Base-by-base conservation (phyloP, 306 rosid species). In the Hylodesmum podocarpum region DNA sequence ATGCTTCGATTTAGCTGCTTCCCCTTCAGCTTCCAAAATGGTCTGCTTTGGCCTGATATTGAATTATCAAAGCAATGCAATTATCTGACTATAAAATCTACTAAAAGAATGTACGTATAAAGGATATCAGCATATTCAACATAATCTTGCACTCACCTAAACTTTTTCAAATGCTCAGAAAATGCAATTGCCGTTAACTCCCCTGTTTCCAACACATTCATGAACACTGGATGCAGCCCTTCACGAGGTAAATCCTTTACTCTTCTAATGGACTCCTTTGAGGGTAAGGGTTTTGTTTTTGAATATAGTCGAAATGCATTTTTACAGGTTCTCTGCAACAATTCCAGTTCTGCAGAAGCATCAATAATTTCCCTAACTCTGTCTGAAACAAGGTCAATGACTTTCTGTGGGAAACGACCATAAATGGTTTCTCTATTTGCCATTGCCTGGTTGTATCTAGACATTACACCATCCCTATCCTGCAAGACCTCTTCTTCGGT, bases 1-100 rank as follows among this genome's bases (percentile, higher is more conserved):
- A 80, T 79, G 84, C 90, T 87, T 94, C 49, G 92, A 89, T 68
- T 88, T 91, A 47, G 96, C 89, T 75, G 91, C 87, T 83, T 89
- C 94, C 40, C 98, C 97, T 88, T 94, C 97, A 75, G 98, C 86
- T 88, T 95, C 98, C 83, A 95, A 85, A 64, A 95, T 81, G 65
- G 97, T 92, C 79, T 90, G 96, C 92, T 95, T 92, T 67, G 96
- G 93, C 86, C 98, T 95, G 81, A 75, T 47, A 84, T 67, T 41
- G 41, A 77, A 61, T 14, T 19, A 41, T 70, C 27, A 63, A 67
- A 43, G 78, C 29, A 58, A 77, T 22, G 68, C 14, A 68, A n/a
- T n/a, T n/a, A n/a, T n/a, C n/a, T n/a, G n/a, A 37, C 27, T 49
- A 66, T 25, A 53, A 55, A 80, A 44, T 40, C 44, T 64, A 59